Percentiles rank a stretch among this genome's conserved stretches.
Evolutionary conservation across 306 rosid species (phyloP).

Genomic region (Casuarina cunninghamiana): DNA sequence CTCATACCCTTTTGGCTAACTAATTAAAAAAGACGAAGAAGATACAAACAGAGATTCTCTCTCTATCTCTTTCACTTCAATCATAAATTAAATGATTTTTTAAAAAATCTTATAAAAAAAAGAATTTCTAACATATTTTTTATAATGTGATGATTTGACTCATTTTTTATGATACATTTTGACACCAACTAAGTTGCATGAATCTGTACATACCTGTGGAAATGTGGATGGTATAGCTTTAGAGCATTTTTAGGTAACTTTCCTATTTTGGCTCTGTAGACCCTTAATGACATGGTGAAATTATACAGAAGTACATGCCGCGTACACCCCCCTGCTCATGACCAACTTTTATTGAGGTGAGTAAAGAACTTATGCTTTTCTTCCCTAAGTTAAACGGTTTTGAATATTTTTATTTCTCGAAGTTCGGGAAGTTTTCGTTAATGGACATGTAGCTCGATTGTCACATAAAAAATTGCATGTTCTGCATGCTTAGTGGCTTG

Average conservation of each 20-base stretch:
- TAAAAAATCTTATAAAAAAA: neutral
- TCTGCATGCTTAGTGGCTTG: neutral
- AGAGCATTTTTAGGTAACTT: neutral
- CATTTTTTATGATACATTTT: neutral
- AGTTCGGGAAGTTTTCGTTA: too few relatives aligned
- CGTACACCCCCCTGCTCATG: slow-evolving; percentile 55
- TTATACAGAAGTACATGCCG: slow-evolving; percentile 52
- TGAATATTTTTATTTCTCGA: too few relatives aligned
- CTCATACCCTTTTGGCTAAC: too few relatives aligned
- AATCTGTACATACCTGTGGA: neutral
- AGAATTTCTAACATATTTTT: neutral
- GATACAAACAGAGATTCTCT: too few relatives aligned
- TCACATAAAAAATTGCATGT: neutral
- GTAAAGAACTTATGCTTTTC: neutral
- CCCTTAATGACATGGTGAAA: slow-evolving; percentile 64
- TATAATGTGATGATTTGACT: neutral
- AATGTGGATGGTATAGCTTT: neutral
- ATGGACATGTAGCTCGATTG: neutral
- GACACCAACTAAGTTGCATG: neutral
- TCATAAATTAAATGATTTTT: neutral
- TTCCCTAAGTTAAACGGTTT: neutral
- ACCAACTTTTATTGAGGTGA: slow-evolving; percentile 67
- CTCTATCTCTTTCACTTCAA: neutral
- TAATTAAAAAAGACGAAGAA: too few relatives aligned
- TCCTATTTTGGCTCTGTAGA: slow-evolving; percentile 50